A percentile compares a stretch with the other conserved stretches of the same genome.
phyloP scores from a whole-genome alignment of 1,139 yeast genomes.

The Wickerhamomyces sp. region DNA sequence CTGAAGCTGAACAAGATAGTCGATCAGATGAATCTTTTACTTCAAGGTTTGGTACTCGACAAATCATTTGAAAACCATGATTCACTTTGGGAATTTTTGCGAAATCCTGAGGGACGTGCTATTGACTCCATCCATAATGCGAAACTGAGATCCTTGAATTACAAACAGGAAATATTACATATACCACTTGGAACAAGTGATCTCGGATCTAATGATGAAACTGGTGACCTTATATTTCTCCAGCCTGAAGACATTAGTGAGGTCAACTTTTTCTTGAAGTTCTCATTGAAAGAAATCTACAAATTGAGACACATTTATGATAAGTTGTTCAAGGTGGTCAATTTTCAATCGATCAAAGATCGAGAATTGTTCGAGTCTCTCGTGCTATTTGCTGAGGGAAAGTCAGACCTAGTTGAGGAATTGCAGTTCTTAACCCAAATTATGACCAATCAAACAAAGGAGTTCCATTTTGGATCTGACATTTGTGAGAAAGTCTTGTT shows the following conservation, averaged over 20 bases:
- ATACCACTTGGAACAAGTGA: slow-evolving; percentile 1
- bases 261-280: slow-evolving; percentile 52
- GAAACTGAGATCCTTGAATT: slow-evolving; percentile 27
- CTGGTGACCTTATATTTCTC: slow-evolving; percentile 7
- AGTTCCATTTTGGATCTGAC: slow-evolving; percentile 20
- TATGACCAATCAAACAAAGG: slow-evolving; percentile 13
- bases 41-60: slow-evolving; percentile 34
- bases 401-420: slow-evolving; percentile 23
- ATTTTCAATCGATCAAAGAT: slow-evolving; percentile 40
- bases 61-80: slow-evolving; percentile 32
- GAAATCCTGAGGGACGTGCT: slow-evolving; percentile 32
- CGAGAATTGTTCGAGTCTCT: slow-evolving; percentile 34
- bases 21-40: slow-evolving; percentile 42
- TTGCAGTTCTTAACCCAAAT: slow-evolving; percentile 16
- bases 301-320: slow-evolving; percentile 30
- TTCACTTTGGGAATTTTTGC: slow-evolving; percentile 41
- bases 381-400: slow-evolving; percentile 20
- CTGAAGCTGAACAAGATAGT: slow-evolving; percentile 41
- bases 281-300: slow-evolving; percentile 44
- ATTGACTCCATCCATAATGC: slow-evolving; percentile 30
- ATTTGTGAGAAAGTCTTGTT: slow-evolving; percentile 15
- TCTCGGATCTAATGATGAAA: no score
- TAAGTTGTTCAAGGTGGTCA: slow-evolving; percentile 38
- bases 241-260: slow-evolving; percentile 44
- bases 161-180: slow-evolving; percentile 24